Base-by-base conservation (phyloP, 2,329 filamentous ascomycete species). In the Fusarium decemcellulare region DNA sequence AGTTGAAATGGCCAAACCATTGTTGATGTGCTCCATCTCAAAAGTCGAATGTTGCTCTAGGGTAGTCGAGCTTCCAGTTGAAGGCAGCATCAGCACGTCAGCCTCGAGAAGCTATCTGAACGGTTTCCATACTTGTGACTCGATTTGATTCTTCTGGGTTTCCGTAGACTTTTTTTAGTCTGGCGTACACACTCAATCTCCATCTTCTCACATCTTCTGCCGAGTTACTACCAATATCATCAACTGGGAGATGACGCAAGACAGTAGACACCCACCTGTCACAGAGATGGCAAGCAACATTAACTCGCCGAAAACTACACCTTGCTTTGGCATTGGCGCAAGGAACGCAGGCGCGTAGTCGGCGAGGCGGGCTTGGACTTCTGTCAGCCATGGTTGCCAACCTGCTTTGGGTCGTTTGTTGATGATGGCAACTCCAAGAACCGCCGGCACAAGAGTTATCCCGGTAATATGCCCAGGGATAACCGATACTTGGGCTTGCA, bases 341-440 rank as follows among this genome's bases (percentile, higher is more conserved):
- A 37, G 72, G 64, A n/a, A 68, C 69, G 39, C 77, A 79, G 10
- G 77, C 76, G 52, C 77, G 72, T 27, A 72, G 65, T 51, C 77
- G 71, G 8, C 77, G 76, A 15, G 65, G 74, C 6, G 76, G 77
- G 47, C 77, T 79, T 15, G 65, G 16, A 23, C 63, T 58, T 63
- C 70, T 67, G 37, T 56, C 56, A 14, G 16, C 29, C 71, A 73
- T 74, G 30, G 18, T 27, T n/a, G n/a, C 39, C 18, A 27, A 8
- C 7, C 32, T 34, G 9, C 8, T 34, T 9, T 34, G 12, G 12
- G 32, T 34, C 32, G 12, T 34, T 9, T 34, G 32, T 9, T 34
- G 32, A 12, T 8, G 32, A 34, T 43, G 7, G 30, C 15, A n/a
- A 6, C 11, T 2, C 27, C 34, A 14, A 6, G 27, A 27, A 30